Conservation (phyloP, 2,329 filamentous ascomycete genomes). For the Fusarium scirpi region DNA sequence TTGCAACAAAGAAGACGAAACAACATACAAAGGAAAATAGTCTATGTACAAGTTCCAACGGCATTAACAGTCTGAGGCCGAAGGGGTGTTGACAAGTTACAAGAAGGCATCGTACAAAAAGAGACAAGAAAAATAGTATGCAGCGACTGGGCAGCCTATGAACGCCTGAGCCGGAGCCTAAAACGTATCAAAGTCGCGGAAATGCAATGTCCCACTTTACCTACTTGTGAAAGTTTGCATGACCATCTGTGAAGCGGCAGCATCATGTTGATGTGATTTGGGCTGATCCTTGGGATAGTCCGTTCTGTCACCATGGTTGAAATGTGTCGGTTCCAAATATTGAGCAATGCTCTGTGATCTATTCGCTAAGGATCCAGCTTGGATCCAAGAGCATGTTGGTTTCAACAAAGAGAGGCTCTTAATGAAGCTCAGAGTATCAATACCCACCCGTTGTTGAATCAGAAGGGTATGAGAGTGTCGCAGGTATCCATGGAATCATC, state of each 20-base stretch:
- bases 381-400: background rate
- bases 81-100: background rate
- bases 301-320: background rate
- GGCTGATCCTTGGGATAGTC: background rate
- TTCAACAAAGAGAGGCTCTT: background rate
- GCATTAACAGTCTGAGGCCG: background rate
- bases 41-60: background rate
- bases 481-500: background rate
- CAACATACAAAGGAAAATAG: background rate
- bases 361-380: background rate
- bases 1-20: background rate
- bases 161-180: background rate
- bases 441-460: background rate
- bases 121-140: background rate
- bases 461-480: background rate
- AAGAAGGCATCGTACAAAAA: background rate
- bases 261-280: background rate
- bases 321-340: background rate
- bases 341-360: background rate
- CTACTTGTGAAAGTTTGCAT: background rate
- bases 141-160: background rate
- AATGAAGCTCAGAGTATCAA: background rate
- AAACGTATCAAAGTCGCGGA: background rate
- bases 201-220: background rate
- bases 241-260: background rate